These are phyloP conservation scores for Sungouiozyma ichnusensis DNA, from an alignment of 805 yeast genomes.

Conservation along the genomic window DNA sequence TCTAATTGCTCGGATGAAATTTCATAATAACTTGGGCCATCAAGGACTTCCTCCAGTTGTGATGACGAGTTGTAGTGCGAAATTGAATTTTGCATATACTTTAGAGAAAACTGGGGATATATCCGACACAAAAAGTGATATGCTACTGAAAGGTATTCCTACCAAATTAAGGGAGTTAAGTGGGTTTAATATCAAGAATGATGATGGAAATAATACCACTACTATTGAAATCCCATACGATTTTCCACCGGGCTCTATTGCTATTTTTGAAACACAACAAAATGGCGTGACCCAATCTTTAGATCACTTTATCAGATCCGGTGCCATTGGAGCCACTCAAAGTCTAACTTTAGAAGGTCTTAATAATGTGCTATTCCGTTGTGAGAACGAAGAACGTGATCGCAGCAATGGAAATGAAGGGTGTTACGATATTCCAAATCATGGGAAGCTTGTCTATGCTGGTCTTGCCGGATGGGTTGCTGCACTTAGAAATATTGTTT, in stretches of 20 bases:
- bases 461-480: slow-evolving; percentile 92
- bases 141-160: slow-evolving; percentile 51
- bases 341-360: slow-evolving; percentile 56
- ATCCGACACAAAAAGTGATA: slow-evolving; percentile 26
- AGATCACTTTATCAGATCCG: slow-evolving; percentile 58
- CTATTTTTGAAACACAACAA: slow-evolving; percentile 64
- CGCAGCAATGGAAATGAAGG: slow-evolving; percentile 64
- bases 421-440: slow-evolving; percentile 59
- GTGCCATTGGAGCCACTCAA: slow-evolving; percentile 65
- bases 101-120: slow-evolving; percentile 45
- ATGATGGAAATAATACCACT: slow-evolving; percentile 36
- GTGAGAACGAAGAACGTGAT: slow-evolving; percentile 85
- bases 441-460: slow-evolving; percentile 70
- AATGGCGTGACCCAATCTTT: slow-evolving; percentile 54
- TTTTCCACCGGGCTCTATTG: slow-evolving; percentile 87
- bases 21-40: slow-evolving; percentile 34
- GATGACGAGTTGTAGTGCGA: slow-evolving; percentile 50
- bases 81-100: slow-evolving; percentile 47
- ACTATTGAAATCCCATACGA: slow-evolving; percentile 45
- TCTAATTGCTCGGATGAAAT: slow-evolving; percentile 78
- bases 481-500: slow-evolving; percentile 50
- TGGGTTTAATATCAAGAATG: slow-evolving; percentile 37
- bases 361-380: slow-evolving; percentile 62
- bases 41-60: slow-evolving; percentile 50
- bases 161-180: slow-evolving; percentile 46